These are phyloP conservation scores for Apiospora aurea DNA, from an alignment of 2,329 filamentous ascomycete genomes.

Conservation along the genomic window DNA sequence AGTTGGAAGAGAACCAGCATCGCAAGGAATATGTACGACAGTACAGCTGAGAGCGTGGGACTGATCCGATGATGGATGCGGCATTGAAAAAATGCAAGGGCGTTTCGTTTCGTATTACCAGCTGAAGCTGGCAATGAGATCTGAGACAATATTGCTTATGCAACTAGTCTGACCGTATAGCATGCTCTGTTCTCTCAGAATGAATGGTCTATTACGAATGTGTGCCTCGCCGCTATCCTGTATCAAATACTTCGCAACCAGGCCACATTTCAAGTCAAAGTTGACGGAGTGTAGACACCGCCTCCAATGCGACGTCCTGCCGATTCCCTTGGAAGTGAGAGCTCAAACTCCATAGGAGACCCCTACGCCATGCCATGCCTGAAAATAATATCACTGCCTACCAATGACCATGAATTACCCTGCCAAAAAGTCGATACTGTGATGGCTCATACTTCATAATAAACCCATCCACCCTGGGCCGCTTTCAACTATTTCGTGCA, in stretches of 20 bases:
- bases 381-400: not conserved
- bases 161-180: not conserved
- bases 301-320: not conserved
- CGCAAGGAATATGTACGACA: slow-evolving; percentile 77
- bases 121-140: not conserved
- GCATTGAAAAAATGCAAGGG: not conserved
- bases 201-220: not conserved
- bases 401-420: not conserved
- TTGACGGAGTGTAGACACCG: not conserved
- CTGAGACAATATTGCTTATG: not conserved
- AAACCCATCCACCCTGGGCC: not conserved
- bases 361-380: not conserved
- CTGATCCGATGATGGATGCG: not conserved
- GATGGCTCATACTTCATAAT: slow-evolving; percentile 3
- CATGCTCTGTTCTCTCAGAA: not conserved
- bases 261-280: not conserved
- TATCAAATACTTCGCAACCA: not conserved
- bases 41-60: slow-evolving; percentile 38
- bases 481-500: not conserved
- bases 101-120: not conserved
- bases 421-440: not conserved
- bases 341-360: not conserved
- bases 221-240: not conserved
- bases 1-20: slow-evolving; percentile 80
- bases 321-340: not conserved